Conservation (phyloP, 768 basidiomycete genomes). For the Sporobolomyces phaffii region DNA sequence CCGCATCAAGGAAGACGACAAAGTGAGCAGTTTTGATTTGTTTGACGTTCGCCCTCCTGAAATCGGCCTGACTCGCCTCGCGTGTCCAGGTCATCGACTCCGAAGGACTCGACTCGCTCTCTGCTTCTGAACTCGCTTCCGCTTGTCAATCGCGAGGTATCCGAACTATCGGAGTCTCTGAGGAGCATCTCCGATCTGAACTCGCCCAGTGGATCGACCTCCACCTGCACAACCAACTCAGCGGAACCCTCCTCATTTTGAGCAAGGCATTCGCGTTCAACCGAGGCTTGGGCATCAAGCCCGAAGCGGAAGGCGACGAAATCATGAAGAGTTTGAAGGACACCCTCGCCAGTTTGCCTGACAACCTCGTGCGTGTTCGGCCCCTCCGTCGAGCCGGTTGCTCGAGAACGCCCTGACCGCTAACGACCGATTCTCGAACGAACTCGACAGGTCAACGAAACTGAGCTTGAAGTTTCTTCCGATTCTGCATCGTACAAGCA, state of each 20-base stretch:
- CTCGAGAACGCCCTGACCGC: too few relatives aligned
- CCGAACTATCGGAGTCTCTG: constrained; percentile 76
- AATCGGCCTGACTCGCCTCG: too few relatives aligned
- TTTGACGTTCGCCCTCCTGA: background rate
- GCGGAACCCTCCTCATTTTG: constrained; percentile 88
- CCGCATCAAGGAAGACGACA: constrained; percentile 82
- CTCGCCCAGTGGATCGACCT: constrained; percentile 85
- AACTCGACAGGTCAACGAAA: constrained; percentile 88
- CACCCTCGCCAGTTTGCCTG: constrained; percentile 85
- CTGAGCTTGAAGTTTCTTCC: constrained; percentile 89
- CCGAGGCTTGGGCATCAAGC: constrained; percentile 55
- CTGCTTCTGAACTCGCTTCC: constrained; percentile 81
- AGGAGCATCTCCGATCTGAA: constrained; percentile 73
- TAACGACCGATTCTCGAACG: too few relatives aligned
- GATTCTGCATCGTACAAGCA: constrained; percentile 94
- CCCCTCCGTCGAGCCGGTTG: too few relatives aligned
- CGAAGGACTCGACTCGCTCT: constrained; percentile 85
- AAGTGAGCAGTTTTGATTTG: constrained; percentile 44
- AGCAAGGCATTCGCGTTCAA: constrained; percentile 93
- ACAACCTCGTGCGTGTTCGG: constrained; percentile 71
- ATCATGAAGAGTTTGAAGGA: constrained; percentile 76
- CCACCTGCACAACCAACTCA: constrained; percentile 78
- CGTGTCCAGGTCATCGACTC: constrained; percentile 75
- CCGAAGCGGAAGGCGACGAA: constrained; percentile 63
- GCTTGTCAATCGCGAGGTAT: constrained; percentile 94